Conservation (phyloP, 2,329 filamentous ascomycete genomes). For the Acrocalymma vagum region DNA sequence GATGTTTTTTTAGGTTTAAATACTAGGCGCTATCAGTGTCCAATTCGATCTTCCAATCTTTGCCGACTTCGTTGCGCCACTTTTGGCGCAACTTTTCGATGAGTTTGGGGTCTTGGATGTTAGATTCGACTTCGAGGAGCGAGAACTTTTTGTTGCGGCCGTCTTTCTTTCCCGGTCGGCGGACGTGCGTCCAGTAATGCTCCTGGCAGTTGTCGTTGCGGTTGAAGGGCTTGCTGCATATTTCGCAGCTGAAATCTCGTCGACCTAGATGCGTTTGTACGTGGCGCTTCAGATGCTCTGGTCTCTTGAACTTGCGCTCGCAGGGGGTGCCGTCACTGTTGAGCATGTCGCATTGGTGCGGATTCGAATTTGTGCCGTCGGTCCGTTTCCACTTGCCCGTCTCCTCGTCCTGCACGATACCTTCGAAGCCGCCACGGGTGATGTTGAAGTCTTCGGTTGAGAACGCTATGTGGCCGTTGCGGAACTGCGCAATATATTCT, state of each 20-base stretch:
- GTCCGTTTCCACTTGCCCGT: conserved; percentile 8
- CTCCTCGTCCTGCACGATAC: conserved; percentile 6
- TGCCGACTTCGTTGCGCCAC: conserved; percentile 25
- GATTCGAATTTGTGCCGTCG: conserved; percentile 2
- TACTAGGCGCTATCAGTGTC: conserved; percentile 13
- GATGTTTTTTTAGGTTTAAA: conserved; percentile 4
- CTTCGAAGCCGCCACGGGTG: conserved; percentile 13
- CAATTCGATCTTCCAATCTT: conserved; percentile 18
- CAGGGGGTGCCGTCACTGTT: not conserved
- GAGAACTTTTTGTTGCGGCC: conserved; percentile 34
- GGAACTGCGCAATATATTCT: not conserved
- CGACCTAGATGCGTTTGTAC: conserved; percentile 30
- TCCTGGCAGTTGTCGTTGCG: conserved; percentile 46
- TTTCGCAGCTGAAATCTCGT: conserved; percentile 28
- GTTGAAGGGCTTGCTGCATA: conserved; percentile 36
- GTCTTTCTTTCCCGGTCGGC: conserved; percentile 32
- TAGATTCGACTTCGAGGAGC: conserved; percentile 30
- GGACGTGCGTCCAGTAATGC: conserved; percentile 42
- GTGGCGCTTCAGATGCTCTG: conserved; percentile 43
- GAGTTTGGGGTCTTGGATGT: conserved; percentile 35
- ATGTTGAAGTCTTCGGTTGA: conserved; percentile 15
- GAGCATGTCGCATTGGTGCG: conserved; percentile 6
- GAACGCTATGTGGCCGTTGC: too few relatives aligned
- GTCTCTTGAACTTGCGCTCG: conserved; percentile 27
- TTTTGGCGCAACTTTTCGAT: conserved; percentile 37